Percentiles rank a stretch among this genome's conserved stretches.
These are phyloP conservation scores for Silene conica DNA, from an alignment of 148 eudicot genomes.

Conservation along the genomic window DNA sequence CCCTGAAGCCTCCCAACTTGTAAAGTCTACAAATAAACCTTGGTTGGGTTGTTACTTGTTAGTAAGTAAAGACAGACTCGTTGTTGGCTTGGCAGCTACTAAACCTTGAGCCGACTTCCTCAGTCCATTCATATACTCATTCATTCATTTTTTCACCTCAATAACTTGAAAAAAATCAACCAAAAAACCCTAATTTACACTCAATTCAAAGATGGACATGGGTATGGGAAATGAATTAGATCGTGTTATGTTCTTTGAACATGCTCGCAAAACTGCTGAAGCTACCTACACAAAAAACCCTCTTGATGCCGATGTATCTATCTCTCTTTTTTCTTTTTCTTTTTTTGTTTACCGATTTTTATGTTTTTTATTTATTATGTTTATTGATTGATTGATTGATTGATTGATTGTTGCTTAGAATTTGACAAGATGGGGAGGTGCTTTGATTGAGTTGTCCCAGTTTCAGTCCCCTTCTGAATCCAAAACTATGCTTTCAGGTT, in stretches of 20 bases:
- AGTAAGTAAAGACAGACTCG: no score
- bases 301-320: constrained; percentile 58
- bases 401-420: constrained; percentile 27
- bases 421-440: constrained; percentile 49
- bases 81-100: no score
- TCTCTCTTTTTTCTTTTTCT: background rate
- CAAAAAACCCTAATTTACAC: constrained; percentile 5
- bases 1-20: no score
- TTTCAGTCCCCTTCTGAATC: constrained; percentile 25
- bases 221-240: constrained; percentile 57
- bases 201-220: constrained; percentile 51
- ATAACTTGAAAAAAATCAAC: background rate
- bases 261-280: constrained; percentile 68
- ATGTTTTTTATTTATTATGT: background rate
- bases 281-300: constrained; percentile 54
- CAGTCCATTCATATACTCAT: background rate
- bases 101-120: background rate
- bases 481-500: constrained; percentile 42
- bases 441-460: constrained; percentile 43
- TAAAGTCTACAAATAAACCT: no score
- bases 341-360: background rate
- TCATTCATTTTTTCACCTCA: background rate
- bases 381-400: background rate
- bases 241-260: constrained; percentile 69
- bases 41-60: no score